Conservation (phyloP, 176 grass and related monocot genomes). For the Pontederia paniculata region DNA sequence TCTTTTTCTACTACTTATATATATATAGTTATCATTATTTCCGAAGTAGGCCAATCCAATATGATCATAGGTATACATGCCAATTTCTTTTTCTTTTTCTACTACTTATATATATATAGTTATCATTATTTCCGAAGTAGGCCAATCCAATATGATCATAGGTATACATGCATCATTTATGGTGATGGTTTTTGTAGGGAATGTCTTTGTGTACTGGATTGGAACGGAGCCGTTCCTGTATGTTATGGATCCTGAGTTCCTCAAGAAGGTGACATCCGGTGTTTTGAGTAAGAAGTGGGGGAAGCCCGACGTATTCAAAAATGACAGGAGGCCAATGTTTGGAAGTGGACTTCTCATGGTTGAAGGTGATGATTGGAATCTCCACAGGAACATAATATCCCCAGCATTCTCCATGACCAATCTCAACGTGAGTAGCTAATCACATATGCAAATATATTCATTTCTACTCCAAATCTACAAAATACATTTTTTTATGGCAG, state of each 20-base stretch:
- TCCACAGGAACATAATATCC: constrained; percentile 58
- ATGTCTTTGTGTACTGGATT: constrained; percentile 78
- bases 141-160: neutral
- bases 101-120: too few relatives aligned
- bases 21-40: neutral
- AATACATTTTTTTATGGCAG: too few relatives aligned
- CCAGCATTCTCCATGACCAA: constrained; percentile 83
- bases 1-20: too few relatives aligned
- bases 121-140: too few relatives aligned
- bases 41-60: neutral
- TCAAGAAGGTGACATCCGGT: constrained; percentile 38
- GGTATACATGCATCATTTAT: neutral
- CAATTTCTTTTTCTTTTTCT: too few relatives aligned
- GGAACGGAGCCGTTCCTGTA: constrained; percentile 74
- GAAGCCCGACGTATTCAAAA: constrained; percentile 75
- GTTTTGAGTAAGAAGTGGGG: constrained; percentile 47
- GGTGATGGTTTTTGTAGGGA: constrained; percentile 15
- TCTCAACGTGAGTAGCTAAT: constrained; percentile 46
- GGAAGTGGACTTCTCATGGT: constrained; percentile 56
- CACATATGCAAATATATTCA: too few relatives aligned
- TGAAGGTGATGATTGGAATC: constrained; percentile 51
- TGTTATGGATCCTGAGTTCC: constrained; percentile 62
- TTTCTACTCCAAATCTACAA: too few relatives aligned
- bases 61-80: too few relatives aligned
- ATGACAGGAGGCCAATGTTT: constrained; percentile 77